A percentile compares a stretch with the other conserved stretches of the same genome.
Conservation (phyloP, 2,329 filamentous ascomycete species). For the Colletotrichum camelliae region DNA sequence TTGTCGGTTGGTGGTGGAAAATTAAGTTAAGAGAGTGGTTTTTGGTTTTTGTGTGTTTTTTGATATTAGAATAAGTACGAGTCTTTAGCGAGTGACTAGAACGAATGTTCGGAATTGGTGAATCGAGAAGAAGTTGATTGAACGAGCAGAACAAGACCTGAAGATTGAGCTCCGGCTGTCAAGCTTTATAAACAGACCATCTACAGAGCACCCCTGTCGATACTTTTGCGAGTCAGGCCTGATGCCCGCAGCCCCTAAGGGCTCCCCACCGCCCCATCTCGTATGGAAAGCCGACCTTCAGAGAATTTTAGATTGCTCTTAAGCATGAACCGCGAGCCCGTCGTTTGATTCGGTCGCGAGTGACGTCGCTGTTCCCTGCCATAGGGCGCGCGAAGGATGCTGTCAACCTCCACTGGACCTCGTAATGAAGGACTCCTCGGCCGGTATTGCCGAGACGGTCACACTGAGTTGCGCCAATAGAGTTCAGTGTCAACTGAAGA, state of each 20-base stretch:
- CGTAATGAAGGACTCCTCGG: background rate
- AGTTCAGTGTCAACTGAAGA: background rate
- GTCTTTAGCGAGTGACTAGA: conserved; percentile 20
- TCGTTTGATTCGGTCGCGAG: background rate
- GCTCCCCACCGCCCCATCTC: conserved; percentile 20
- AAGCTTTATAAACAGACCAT: conserved; percentile 18
- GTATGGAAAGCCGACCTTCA: conserved; percentile 12
- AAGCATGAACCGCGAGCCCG: background rate
- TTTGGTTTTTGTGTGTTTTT: background rate
- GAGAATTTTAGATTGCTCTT: conserved; percentile 18
- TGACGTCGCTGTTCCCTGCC: conserved; percentile 13
- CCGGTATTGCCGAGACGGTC: background rate
- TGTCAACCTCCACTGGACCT: background rate
- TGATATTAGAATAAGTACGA: conserved; percentile 10
- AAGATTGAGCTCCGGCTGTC: background rate
- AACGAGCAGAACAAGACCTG: background rate
- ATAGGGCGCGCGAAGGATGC: conserved; percentile 2
- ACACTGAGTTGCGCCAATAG: background rate
- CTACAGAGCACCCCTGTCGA: background rate
- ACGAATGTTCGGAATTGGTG: conserved; percentile 10
- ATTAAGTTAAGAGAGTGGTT: background rate
- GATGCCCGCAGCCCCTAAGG: background rate
- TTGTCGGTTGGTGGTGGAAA: background rate
- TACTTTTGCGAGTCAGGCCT: conserved; percentile 8
- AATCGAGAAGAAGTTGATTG: conserved; percentile 15